Conservation (phyloP, 495 filamentous ascomycete species). For the Cetradonia linearis region DNA sequence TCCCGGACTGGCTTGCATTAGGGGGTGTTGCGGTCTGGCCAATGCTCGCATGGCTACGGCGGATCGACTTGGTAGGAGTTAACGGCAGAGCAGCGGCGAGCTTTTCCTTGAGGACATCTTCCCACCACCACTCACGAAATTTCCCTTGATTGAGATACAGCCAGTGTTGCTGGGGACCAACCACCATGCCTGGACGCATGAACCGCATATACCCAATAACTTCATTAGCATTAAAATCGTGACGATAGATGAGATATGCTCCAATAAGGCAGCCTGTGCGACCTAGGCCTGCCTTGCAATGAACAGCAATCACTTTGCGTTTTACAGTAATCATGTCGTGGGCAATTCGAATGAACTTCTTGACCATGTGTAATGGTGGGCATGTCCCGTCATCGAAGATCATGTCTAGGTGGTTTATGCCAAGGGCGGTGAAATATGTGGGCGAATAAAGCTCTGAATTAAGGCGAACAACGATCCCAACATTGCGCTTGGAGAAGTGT, state of each 20-base stretch:
- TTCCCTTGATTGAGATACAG: slow-evolving; percentile 91
- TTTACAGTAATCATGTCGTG: slow-evolving; percentile 86
- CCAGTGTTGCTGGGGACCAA: slow-evolving; percentile 99
- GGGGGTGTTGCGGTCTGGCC: slow-evolving; percentile 72
- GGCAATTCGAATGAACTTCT: slow-evolving; percentile 86
- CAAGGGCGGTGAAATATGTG: slow-evolving; percentile 87
- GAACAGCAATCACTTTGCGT: slow-evolving; percentile 84
- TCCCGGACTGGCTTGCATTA: slow-evolving; percentile 54
- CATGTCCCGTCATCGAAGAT: slow-evolving; percentile 99
- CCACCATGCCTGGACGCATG: slow-evolving; percentile 98
- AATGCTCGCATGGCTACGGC: slow-evolving; percentile 33
- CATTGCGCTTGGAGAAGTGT: slow-evolving; percentile 76
- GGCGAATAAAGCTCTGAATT: slow-evolving; percentile 95
- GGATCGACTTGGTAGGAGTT: slow-evolving; percentile 61
- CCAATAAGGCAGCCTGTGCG: slow-evolving; percentile 94
- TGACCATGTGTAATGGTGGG: slow-evolving; percentile 72
- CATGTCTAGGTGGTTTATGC: slow-evolving; percentile 95
- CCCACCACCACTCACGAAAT: slow-evolving; percentile 97
- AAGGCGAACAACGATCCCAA: slow-evolving; percentile 87
- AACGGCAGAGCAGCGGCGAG: slow-evolving; percentile 54
- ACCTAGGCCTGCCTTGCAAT: slow-evolving; percentile 97
- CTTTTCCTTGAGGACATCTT: slow-evolving; percentile 70
- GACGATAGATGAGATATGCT: slow-evolving; percentile 91
- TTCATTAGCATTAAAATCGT: slow-evolving; percentile 98
- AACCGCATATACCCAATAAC: slow-evolving; percentile 99